A percentile compares a stretch with the other conserved stretches of the same genome.
phyloP scores from a whole-genome alignment of 495 filamentous ascomycete species.

The Talaromyces borbonicus region DNA sequence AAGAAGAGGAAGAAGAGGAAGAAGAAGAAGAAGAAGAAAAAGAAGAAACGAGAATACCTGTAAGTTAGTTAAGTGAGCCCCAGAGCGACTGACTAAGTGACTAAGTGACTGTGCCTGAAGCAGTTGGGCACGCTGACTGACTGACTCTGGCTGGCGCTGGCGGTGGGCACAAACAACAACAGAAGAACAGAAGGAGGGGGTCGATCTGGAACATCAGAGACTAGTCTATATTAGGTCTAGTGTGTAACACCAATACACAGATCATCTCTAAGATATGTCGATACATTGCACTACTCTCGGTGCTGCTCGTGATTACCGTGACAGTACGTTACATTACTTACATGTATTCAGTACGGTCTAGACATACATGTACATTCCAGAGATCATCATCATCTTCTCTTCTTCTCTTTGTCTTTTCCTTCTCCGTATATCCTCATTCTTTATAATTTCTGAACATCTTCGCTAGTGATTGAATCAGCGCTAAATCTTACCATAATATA shows the following conservation, averaged over 20 bases:
- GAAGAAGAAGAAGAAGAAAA: background rate
- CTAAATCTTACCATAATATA: too few species aligned
- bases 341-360: too few species aligned
- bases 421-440: too few species aligned
- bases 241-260: background rate
- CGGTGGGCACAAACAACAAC: background rate
- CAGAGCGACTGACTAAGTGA: too few species aligned
- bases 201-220: constrained; percentile 1
- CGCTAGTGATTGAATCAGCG: too few species aligned
- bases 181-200: background rate
- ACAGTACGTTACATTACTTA: background rate
- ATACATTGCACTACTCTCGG: background rate
- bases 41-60: background rate
- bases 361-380: too few species aligned
- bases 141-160: too few species aligned
- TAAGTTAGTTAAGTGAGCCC: background rate
- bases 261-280: background rate
- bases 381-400: too few species aligned
- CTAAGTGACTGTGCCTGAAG: too few species aligned
- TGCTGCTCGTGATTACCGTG: background rate
- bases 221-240: too few species aligned
- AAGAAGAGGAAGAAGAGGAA: constrained; percentile 1
- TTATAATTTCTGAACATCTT: too few species aligned
- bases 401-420: too few species aligned
- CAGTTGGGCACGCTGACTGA: background rate